Evolutionary conservation across 768 basidiomycete species (phyloP).

Genomic region (Lactarius quietus): DNA sequence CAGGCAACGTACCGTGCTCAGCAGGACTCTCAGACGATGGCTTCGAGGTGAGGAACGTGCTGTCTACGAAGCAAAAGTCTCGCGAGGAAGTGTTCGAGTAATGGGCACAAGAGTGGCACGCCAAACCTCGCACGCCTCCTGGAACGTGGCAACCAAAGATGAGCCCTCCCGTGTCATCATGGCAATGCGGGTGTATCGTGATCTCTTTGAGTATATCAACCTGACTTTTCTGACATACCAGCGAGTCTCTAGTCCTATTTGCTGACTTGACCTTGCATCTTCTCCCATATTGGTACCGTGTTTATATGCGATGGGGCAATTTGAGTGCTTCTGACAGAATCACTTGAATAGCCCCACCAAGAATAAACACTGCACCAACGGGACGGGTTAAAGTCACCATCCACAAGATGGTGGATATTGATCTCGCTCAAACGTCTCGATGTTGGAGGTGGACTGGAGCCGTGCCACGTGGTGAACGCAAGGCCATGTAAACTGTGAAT

Average conservation of each 20-base stretch:
- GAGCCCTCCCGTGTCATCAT: slow-evolving; percentile 14
- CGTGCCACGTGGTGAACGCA: slow-evolving; percentile 12
- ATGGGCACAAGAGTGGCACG: no score
- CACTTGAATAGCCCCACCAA: not conserved
- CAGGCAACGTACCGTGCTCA: no score
- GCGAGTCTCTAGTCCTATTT: not conserved
- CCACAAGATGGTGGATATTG: slow-evolving; percentile 12
- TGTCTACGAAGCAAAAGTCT: no score
- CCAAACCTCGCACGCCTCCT: no score
- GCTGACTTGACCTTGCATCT: not conserved
- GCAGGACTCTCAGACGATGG: no score
- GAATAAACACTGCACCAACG: not conserved
- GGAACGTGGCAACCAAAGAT: no score
- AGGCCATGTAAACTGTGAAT: slow-evolving; percentile 7
- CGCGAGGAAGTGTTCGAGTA: no score
- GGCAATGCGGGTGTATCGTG: slow-evolving; percentile 11
- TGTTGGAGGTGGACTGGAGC: not conserved
- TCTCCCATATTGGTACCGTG: no score
- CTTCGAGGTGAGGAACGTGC: no score
- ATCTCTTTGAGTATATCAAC: slow-evolving; percentile 12
- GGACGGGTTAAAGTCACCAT: slow-evolving; percentile 2
- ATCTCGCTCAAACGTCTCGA: not conserved
- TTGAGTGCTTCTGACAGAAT: no score
- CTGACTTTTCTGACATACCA: not conserved
- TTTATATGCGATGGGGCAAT: no score